Conservation (phyloP, 2,329 filamentous ascomycete species). For the Colletotrichum australisinense region DNA sequence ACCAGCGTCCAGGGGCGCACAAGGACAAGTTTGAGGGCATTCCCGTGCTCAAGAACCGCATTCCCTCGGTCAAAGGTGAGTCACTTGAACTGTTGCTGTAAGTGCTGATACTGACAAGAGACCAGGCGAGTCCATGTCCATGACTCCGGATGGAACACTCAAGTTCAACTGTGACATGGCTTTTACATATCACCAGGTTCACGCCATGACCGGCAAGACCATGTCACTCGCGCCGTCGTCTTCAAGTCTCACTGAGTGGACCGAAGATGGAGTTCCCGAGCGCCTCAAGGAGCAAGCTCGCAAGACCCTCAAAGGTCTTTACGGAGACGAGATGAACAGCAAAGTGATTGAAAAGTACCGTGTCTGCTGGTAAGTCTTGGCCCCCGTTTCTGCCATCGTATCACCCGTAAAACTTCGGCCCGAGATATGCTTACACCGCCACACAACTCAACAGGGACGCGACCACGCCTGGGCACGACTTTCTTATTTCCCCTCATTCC, state of each 20-base stretch:
- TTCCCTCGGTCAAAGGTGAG: constrained; percentile 54
- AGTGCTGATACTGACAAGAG: constrained; percentile 22
- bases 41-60: constrained; percentile 64
- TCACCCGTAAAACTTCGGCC: background rate
- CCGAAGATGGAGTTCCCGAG: constrained; percentile 50
- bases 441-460: constrained; percentile 60
- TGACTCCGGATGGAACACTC: constrained; percentile 60
- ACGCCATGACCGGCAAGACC: constrained; percentile 57
- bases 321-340: constrained; percentile 52
- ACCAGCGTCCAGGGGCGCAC: constrained; percentile 54
- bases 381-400: background rate
- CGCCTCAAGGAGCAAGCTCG: constrained; percentile 57
- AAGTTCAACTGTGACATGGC: constrained; percentile 72
- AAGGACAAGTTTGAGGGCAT: constrained; percentile 58
- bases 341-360: constrained; percentile 55
- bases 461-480: constrained; percentile 71
- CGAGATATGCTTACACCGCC: background rate
- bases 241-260: constrained; percentile 55
- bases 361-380: constrained; percentile 57
- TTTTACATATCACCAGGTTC: constrained; percentile 64
- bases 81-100: background rate
- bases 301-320: constrained; percentile 53
- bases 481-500: constrained; percentile 66
- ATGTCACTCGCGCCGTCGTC: constrained; percentile 63
- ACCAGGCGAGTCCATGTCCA: constrained; percentile 55